Evolutionary conservation across 345 rosid genomes (phyloP).

Genomic region (Citrus hindsii): DNA sequence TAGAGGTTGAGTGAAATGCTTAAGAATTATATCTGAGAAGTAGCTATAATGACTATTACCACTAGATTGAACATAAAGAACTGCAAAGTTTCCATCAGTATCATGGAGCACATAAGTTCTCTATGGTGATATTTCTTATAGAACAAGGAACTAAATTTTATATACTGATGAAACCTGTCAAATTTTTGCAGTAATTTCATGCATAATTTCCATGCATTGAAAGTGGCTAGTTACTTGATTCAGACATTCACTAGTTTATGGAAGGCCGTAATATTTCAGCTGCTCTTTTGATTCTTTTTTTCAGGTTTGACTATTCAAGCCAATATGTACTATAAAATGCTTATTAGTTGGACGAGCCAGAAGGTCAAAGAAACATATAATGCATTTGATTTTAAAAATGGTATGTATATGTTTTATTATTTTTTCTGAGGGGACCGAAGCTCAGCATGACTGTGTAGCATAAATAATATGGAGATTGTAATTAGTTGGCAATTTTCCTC

Average conservation of each 20-base stretch:
- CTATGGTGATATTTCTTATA: not conserved
- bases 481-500: not conserved
- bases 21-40: not conserved
- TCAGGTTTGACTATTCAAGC: conserved; percentile 98
- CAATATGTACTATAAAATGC: conserved; percentile 95
- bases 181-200: not conserved
- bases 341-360: conserved; percentile 96
- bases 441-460: not conserved
- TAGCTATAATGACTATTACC: not conserved
- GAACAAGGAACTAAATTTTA: no score
- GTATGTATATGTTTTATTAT: conserved; percentile 28
- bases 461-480: not conserved
- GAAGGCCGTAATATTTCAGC: not conserved
- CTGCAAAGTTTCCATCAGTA: not conserved
- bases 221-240: not conserved
- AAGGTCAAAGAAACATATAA: conserved; percentile 77
- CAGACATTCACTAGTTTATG: not conserved
- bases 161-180: not conserved
- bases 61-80: not conserved
- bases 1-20: not conserved
- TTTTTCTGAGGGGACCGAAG: not conserved
- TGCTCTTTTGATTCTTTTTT: not conserved
- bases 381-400: conserved; percentile 92
- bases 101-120: not conserved
- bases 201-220: not conserved